phyloP scores from a whole-genome alignment of 345 rosid species.

The Salix koriyanagi region DNA sequence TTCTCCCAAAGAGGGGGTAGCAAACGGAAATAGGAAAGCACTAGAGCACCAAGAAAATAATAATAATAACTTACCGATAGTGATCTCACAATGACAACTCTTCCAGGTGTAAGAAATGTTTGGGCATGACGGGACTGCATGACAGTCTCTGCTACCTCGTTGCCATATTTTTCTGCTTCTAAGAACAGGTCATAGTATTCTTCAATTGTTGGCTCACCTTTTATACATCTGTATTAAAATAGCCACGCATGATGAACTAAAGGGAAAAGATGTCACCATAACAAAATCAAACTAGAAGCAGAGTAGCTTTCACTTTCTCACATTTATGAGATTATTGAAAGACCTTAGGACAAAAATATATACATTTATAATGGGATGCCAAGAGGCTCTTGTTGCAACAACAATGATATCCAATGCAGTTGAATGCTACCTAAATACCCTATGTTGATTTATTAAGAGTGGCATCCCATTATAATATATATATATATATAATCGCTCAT shows the following conservation, averaged over 20 bases:
- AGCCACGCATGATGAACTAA: conserved; percentile 7
- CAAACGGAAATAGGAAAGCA: neutral
- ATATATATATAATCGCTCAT: too few species aligned
- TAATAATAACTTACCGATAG: conserved; percentile 51
- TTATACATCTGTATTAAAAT: conserved; percentile 63
- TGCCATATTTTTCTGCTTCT: conserved; percentile 48
- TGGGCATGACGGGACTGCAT: conserved; percentile 54
- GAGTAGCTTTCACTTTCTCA: neutral
- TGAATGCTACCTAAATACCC: neutral
- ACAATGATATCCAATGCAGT: neutral
- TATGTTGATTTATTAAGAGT: neutral
- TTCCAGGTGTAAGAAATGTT: conserved; percentile 53
- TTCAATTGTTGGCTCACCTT: conserved; percentile 90
- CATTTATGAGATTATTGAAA: neutral
- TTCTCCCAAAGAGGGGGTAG: neutral
- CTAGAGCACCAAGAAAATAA: neutral
- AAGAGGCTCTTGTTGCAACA: neutral
- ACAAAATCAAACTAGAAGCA: conserved; percentile 1
- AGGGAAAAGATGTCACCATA: neutral
- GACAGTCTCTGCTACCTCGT: conserved; percentile 56
- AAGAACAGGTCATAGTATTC: conserved; percentile 69
- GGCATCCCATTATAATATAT: too few species aligned
- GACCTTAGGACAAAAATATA: neutral
- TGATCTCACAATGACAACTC: conserved; percentile 82
- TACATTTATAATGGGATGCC: too few species aligned